A percentile compares a stretch with the other conserved stretches of the same genome.
phyloP scores from a whole-genome alignment of 495 filamentous ascomycete species.

The Echria macrotheca region DNA sequence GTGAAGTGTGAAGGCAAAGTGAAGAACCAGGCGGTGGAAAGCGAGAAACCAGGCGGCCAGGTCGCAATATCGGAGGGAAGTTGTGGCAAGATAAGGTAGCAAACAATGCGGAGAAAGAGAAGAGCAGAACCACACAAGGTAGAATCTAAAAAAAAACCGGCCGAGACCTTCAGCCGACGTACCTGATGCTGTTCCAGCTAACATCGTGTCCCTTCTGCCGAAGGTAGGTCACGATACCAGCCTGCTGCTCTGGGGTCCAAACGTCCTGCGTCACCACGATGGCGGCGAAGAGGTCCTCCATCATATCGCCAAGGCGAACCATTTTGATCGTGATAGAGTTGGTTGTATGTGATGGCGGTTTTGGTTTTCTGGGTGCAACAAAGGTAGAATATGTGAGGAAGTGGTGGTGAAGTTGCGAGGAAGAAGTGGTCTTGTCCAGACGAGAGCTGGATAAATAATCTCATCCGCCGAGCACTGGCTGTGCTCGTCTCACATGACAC shows the following conservation, averaged over 20 bases:
- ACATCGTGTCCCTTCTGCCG: slow-evolving; percentile 16
- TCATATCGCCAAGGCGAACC: slow-evolving; percentile 25
- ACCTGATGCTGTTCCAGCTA: slow-evolving; percentile 35
- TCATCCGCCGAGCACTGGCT: too few species aligned
- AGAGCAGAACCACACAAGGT: too few species aligned
- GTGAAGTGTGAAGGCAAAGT: not conserved
- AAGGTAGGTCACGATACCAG: slow-evolving; percentile 22
- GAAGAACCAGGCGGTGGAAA: not conserved
- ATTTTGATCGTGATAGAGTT: slow-evolving; percentile 7
- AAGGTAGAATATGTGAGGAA: too few species aligned
- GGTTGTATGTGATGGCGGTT: not conserved
- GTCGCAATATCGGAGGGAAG: too few species aligned
- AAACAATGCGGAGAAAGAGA: not conserved
- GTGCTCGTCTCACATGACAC: too few species aligned
- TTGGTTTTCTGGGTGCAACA: too few species aligned
- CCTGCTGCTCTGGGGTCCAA: slow-evolving; percentile 28
- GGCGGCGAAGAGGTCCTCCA: slow-evolving; percentile 28
- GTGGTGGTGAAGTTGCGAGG: too few species aligned
- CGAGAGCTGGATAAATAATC: too few species aligned
- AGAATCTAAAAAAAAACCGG: too few species aligned
- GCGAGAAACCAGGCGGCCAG: too few species aligned
- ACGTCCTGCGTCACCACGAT: slow-evolving; percentile 13
- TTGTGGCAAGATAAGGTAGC: not conserved
- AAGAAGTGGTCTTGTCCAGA: too few species aligned
- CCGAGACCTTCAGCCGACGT: too few species aligned